phyloP scores from a whole-genome alignment of 2,329 filamentous ascomycete species.

The Aaosphaeria arxii region DNA sequence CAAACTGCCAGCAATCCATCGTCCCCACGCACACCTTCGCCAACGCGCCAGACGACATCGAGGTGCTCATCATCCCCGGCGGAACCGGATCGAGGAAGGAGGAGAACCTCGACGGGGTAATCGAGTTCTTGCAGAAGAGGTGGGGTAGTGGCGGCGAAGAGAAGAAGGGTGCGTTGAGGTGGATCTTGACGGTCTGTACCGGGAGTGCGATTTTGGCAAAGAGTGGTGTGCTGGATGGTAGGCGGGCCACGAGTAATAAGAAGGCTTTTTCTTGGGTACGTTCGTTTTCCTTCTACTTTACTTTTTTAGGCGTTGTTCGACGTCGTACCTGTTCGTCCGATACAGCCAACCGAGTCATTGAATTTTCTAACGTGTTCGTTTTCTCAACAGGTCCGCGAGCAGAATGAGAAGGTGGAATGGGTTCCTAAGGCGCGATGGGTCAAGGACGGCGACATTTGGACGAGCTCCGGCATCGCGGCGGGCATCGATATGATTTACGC shows the following conservation, averaged over 20 bases:
- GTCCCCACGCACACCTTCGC: conserved; percentile 56
- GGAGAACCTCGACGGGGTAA: conserved; percentile 31
- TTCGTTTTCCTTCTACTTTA: background rate
- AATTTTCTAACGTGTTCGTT: background rate
- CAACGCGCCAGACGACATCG: conserved; percentile 48
- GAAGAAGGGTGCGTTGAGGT: conserved; percentile 48
- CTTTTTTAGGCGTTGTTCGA: background rate
- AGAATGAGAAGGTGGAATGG: conserved; percentile 52
- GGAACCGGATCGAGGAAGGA: conserved; percentile 49
- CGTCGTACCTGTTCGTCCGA: background rate
- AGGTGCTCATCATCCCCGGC: conserved; percentile 66
- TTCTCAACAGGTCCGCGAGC: conserved; percentile 36
- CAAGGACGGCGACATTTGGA: conserved; percentile 63
- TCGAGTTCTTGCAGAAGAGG: conserved; percentile 43
- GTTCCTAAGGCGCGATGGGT: conserved; percentile 63
- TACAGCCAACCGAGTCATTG: too few species aligned
- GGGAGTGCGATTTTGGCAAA: conserved; percentile 58
- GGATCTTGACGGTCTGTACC: conserved; percentile 65
- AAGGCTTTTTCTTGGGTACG: conserved; percentile 45
- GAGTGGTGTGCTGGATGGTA: conserved; percentile 59
- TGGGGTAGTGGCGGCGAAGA: conserved; percentile 3
- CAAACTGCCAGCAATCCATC: conserved; percentile 38
- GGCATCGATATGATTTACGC: conserved; percentile 62
- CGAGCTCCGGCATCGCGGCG: conserved; percentile 60
- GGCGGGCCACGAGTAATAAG: conserved; percentile 66